Conservation (phyloP, 306 rosid species). For the Cucumis hystrix region DNA sequence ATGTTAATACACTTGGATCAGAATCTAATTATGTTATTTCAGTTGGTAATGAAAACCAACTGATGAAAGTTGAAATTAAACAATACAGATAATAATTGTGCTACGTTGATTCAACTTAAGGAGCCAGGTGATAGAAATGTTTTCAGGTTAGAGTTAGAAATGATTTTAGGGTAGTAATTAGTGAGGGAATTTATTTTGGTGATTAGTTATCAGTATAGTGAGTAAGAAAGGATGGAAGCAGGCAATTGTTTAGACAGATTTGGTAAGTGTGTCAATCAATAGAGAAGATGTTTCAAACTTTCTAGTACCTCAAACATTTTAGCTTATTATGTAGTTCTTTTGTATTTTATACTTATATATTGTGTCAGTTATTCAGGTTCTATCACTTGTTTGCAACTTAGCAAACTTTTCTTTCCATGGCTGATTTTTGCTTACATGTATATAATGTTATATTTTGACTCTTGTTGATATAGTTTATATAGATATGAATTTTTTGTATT, state of each 20-base stretch:
- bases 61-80: background rate
- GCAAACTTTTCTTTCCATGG: background rate
- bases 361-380: background rate
- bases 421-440: too few species aligned
- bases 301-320: background rate
- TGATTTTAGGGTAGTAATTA: background rate
- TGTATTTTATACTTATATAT: background rate
- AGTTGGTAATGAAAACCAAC: background rate
- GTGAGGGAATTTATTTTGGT: background rate
- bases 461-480: too few species aligned
- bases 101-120: background rate
- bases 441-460: background rate
- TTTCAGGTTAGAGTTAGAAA: background rate
- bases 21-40: background rate
- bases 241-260: background rate
- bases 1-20: background rate
- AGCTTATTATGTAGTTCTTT: background rate
- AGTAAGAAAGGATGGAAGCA: background rate
- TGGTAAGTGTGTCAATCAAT: background rate
- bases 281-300: background rate
- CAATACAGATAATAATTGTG: background rate
- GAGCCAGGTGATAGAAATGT: background rate
- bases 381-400: background rate
- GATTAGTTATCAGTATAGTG: background rate
- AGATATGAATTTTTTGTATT: too few species aligned